A percentile compares a stretch with the other conserved stretches of the same genome.
Conservation (phyloP, 352 stramenopile species). For the Phytopythium montanum region DNA sequence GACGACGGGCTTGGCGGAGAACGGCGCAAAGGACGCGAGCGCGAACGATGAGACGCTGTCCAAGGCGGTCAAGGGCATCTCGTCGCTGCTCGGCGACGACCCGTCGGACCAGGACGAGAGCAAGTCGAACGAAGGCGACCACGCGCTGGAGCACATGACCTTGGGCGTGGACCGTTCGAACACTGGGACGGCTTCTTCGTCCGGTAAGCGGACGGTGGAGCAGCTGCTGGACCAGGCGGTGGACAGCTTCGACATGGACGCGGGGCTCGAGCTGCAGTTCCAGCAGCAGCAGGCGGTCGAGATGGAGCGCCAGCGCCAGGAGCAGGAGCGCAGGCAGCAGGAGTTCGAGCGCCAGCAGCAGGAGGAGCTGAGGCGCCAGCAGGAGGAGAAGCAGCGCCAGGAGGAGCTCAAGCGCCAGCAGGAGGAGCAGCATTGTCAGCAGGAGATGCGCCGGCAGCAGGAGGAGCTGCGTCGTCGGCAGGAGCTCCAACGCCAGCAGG, state of each 20-base stretch:
- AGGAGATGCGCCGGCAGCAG: slow-evolving; percentile 14
- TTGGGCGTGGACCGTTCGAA: background rate
- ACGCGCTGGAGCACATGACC: background rate
- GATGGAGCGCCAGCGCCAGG: slow-evolving; percentile 5
- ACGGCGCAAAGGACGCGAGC: background rate
- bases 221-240: slow-evolving; percentile 5
- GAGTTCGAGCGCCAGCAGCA: slow-evolving; percentile 11
- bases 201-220: slow-evolving; percentile 8
- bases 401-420: slow-evolving; percentile 10
- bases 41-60: slow-evolving; percentile 8
- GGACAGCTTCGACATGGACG: slow-evolving; percentile 11
- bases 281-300: slow-evolving; percentile 20
- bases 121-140: background rate
- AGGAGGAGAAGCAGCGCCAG: slow-evolving; percentile 4
- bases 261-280: slow-evolving; percentile 10
- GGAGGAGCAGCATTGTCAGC: slow-evolving; percentile 7
- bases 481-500: slow-evolving; percentile 8
- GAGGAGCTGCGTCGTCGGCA: slow-evolving; percentile 16
- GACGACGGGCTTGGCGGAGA: background rate
- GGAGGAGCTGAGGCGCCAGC: slow-evolving; percentile 18
- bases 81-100: slow-evolving; percentile 21
- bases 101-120: slow-evolving; percentile 4
- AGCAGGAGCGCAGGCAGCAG: slow-evolving; percentile 17
- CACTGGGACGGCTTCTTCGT: background rate
- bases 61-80: slow-evolving; percentile 31